phyloP scores from a whole-genome alignment of 2,329 filamentous ascomycete genomes.

The Talaromyces verruculosus region DNA sequence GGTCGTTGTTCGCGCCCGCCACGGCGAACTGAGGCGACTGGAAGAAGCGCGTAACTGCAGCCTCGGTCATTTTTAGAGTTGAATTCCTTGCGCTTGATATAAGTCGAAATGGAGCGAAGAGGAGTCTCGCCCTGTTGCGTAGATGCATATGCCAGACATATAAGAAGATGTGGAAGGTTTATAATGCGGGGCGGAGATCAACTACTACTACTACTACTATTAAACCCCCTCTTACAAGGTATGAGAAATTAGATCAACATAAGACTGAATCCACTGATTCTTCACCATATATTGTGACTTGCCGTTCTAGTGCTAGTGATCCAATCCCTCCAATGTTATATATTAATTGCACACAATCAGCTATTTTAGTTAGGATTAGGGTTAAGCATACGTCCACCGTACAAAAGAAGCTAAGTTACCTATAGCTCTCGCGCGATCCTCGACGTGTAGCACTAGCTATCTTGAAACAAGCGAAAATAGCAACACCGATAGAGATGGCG shows the following conservation, averaged over 20 bases:
- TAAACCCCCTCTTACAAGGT: no score
- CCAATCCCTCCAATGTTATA: no score
- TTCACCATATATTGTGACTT: no score
- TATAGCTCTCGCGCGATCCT: not conserved
- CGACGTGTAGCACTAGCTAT: not conserved
- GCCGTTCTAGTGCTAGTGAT: no score
- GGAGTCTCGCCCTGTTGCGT: not conserved
- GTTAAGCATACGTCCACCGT: no score
- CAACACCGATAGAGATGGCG: not conserved
- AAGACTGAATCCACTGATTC: no score
- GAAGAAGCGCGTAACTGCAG: slow-evolving; percentile 75
- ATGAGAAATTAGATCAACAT: no score
- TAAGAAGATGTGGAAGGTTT: not conserved
- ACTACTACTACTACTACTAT: no score
- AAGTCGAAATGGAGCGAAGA: not conserved
- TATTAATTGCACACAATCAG: no score
- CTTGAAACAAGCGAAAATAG: not conserved
- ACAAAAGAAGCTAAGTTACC: not conserved
- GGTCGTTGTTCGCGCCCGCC: slow-evolving; percentile 82
- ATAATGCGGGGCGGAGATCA: not conserved
- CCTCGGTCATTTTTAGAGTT: slow-evolving; percentile 27
- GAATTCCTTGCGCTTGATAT: not conserved
- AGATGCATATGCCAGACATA: not conserved
- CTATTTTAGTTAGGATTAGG: no score
- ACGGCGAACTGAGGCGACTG: slow-evolving; percentile 77